These are phyloP conservation scores for Penicillium cinerascens DNA, from an alignment of 495 filamentous ascomycete species.

Conservation along the genomic window DNA sequence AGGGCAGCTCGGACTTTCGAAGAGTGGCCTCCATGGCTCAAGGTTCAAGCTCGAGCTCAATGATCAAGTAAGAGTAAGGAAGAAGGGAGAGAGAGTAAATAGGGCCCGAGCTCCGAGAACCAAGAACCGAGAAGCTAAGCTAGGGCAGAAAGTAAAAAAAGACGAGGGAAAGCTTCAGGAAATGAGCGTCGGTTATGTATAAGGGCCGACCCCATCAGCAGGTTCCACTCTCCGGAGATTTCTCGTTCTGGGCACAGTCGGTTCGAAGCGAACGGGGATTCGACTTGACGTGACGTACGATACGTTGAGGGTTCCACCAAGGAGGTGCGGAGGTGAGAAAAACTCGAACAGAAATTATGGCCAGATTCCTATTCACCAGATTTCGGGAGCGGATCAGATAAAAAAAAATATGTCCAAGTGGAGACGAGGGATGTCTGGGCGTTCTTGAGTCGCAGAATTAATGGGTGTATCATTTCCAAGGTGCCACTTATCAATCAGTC, in stretches of 20 bases:
- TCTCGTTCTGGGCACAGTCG: constrained; percentile 8
- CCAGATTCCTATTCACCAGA: not conserved
- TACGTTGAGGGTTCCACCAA: constrained; percentile 9
- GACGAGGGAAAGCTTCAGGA: not conserved
- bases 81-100: not conserved
- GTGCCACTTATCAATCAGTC: constrained; percentile 32
- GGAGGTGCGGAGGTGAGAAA: not conserved
- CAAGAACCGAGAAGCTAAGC: constrained; percentile 4
- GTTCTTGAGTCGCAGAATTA: not conserved
- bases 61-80: not conserved
- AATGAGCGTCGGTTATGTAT: constrained; percentile 14
- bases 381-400: constrained; percentile 27
- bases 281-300: constrained; percentile 11
- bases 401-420: constrained; percentile 20
- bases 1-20: constrained; percentile 22
- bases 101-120: constrained; percentile 2
- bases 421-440: constrained; percentile 7
- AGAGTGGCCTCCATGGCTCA: constrained; percentile 20
- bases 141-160: constrained; percentile 9
- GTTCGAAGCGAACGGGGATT: constrained; percentile 15
- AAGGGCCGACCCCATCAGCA: constrained; percentile 6
- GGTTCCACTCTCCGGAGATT: constrained; percentile 11
- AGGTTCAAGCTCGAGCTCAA: not conserved
- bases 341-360: not conserved
- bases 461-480: constrained; percentile 15